Percentiles rank a stretch among this genome's conserved stretches.
phyloP scores from a whole-genome alignment of 23 red algal genomes.

The Gracilaria gracilis region DNA sequence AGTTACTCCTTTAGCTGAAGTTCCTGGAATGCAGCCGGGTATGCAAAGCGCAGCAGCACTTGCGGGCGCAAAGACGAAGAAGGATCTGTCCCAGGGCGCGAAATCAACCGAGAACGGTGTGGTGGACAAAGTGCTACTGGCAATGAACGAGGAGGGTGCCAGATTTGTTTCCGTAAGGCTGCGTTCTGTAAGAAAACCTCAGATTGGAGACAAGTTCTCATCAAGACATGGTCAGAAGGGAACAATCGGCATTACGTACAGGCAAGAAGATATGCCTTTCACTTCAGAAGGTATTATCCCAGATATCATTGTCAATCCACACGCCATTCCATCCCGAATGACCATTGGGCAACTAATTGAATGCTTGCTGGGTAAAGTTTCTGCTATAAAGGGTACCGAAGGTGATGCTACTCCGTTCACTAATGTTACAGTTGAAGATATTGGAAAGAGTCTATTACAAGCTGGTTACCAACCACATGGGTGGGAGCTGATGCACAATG shows the following conservation, averaged over 20 bases:
- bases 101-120: constrained; percentile 95
- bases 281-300: constrained; percentile 94
- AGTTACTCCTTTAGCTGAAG: constrained; percentile 57
- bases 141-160: constrained; percentile 83
- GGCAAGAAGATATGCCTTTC: constrained; percentile 99
- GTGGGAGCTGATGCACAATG: constrained; percentile 99
- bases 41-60: constrained; percentile 22
- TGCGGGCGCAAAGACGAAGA: constrained; percentile 84
- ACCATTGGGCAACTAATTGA: constrained; percentile 99
- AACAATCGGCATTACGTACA: constrained; percentile 91
- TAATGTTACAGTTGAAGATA: constrained; percentile 91
- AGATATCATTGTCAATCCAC: constrained; percentile 99
- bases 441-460: constrained; percentile 64
- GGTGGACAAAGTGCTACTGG: constrained; percentile 95
- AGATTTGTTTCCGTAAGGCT: constrained; percentile 92
- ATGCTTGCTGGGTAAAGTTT: constrained; percentile 92
- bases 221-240: constrained; percentile 99
- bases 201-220: constrained; percentile 99
- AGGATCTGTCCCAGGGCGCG: constrained; percentile 89
- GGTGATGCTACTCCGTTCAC: constrained; percentile 98
- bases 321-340: constrained; percentile 99
- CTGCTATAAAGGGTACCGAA: constrained; percentile 91
- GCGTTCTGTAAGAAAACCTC: constrained; percentile 90
- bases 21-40: constrained; percentile 38
- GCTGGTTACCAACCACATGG: constrained; percentile 96